Conservation (phyloP, 805 yeast species). For the Suhomyces emberorum region DNA sequence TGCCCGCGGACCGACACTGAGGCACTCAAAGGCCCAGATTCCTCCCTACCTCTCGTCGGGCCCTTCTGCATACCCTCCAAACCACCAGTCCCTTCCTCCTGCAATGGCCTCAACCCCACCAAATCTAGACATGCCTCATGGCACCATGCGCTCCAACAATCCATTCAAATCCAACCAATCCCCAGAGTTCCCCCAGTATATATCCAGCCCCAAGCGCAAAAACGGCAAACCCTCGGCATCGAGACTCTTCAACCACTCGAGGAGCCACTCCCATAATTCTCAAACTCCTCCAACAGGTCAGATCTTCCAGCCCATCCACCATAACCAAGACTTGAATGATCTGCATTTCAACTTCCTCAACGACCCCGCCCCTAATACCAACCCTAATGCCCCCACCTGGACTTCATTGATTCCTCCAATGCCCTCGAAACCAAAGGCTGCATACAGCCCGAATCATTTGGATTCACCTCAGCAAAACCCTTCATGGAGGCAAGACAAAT, state of each 20-base stretch:
- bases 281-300: slow-evolving; percentile 11
- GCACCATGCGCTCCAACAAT: neutral
- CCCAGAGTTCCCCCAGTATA: slow-evolving; percentile 4
- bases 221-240: slow-evolving; percentile 1
- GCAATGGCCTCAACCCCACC: neutral
- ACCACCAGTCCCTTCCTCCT: too few species aligned
- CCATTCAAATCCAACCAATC: neutral
- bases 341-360: slow-evolving; percentile 3
- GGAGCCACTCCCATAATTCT: slow-evolving; percentile 14
- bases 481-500: neutral
- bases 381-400: slow-evolving; percentile 8
- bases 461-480: slow-evolving; percentile 2
- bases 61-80: too few species aligned
- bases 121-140: neutral
- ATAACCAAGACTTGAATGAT: slow-evolving; percentile 7
- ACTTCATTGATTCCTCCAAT: slow-evolving; percentile 33
- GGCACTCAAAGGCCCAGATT: too few species aligned
- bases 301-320: slow-evolving; percentile 13
- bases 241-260: slow-evolving; percentile 7
- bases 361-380: neutral
- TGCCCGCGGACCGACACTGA: too few species aligned
- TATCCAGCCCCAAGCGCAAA: slow-evolving; percentile 2
- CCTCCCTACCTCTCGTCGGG: too few species aligned
- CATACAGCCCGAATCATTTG: slow-evolving; percentile 9
- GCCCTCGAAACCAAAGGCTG: slow-evolving; percentile 19